Evolutionary conservation across 805 yeast species (phyloP), one percentile per base, ranked within the genome.

Genomic region (Saccharomycopsis sp.): DNA sequence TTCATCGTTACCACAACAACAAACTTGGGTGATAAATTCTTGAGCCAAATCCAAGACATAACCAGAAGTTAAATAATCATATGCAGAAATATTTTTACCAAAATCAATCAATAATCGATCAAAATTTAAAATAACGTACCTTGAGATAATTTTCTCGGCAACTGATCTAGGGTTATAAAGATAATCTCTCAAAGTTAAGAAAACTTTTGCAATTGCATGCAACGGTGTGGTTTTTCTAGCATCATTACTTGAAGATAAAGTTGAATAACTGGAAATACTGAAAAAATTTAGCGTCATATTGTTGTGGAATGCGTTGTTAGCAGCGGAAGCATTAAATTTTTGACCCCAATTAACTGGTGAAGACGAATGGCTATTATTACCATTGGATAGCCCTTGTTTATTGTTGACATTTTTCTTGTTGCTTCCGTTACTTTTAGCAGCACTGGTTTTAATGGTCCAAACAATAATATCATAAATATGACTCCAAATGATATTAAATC

Each of bases 401-500:
- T 19, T 14, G 21, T 29, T 34, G 11, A 17, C 29, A 11, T n/a
- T 9, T n/a, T 26, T 29, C 19, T 34, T 26, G 17, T 35, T 20
- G 26, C 20, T 27, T 6, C 24, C 40, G 17, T 35, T 20, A 24
- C 20, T 27, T 6, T 31, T 44, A 11, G 48, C 23, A 21, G 38
- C 36, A 28, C 41, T 36, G n/a, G 36, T 32, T 32, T 48, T 43
- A 23, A 50, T 40, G 8, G 56, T 47, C 17, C 43, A 47, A n/a
- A 29, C 39, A 11, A 69, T 59, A 19, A 67, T 61, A 54, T 73
- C 78, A 50, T 61, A 64, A 17, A 74, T 53, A 55, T 75, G 80
- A 22, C 74, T 59, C 29, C 71, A 54, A 13, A 76, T 57, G 19
- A 68, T 59, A 16, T 64, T 56, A 45, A 68, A 68, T 0, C 81